Base-by-base conservation (phyloP, 805 yeast species). In the Candida loeiensis region DNA sequence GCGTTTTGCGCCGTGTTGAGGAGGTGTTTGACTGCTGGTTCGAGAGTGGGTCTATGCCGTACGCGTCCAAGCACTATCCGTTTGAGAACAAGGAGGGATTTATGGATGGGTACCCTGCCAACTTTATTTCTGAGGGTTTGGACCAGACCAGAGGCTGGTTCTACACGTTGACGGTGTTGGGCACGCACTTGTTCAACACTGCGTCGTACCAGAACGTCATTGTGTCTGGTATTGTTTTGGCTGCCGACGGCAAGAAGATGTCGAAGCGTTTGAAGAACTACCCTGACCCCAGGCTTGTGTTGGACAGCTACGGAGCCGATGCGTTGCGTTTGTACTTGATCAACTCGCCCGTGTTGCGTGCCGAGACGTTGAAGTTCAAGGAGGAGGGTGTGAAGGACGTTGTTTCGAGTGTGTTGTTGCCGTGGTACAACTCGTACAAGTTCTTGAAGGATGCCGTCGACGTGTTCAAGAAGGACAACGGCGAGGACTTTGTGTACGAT, bases 111-210 rank as follows among this genome's bases (percentile, higher is more conserved):
- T 95, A 87, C 82, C 99, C 99, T 34, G 99, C 96, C 33, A 91
- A 93, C 66, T 93, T 93, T 68, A 93, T 93, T 56, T 84, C 96
- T 45, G 99, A 93, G 75, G 99, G 99, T 70, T 78, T 93, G 55
- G 99, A 93, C 70, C 99, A 93, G 74, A 93, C 99, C 44, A 87
- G 99, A 79, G 99, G 99, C 62, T 93, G 99, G 99, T 93, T 93
- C 71, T 93, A 93, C 68, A 93, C 99, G 39, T 76, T 93, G 63
- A 83, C 95, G 34, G 96, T 93, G 17, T 76, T 93, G 56, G 99
- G 98, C 64, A 87, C 96, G 43, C 97, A 91, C 55, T 71, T 93
- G 55, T 93, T 93, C 71, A 82, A 85, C 56, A 77, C 82, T 44
- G 95, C 95, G 48, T 98, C 99, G 36, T 93, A 85, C 75, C 73